Evolutionary conservation across 768 basidiomycete genomes (phyloP), one percentile per base, ranked within the genome.

Genomic region (Lactarius akahatsu): DNA sequence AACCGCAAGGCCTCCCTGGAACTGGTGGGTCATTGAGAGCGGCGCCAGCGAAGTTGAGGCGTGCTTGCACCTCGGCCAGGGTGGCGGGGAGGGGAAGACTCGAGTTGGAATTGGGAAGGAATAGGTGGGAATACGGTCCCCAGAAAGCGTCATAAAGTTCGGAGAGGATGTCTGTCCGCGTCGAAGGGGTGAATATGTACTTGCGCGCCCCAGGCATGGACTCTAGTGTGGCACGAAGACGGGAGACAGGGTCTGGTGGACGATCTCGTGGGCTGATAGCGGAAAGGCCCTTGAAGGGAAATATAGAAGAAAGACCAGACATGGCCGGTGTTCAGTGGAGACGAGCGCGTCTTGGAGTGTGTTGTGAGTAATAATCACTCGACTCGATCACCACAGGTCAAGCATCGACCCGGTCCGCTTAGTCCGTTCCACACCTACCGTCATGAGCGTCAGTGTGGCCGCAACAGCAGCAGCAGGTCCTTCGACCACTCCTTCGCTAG

Each of bases 71-170:
- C 62, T 91, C 88, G 69, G 87, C 86, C 20, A 94, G 80, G 4
- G 88, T 82, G 52, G 82, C 77, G 68, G 88, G 84, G 68, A 85
- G 74, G 2, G 90, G 87, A 20, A 90, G 78, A 70, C 84, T 85
- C 0, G 82, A 79, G 69, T 85, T 85, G 5, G 85, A 85, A 59
- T 82, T 81, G 0, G 89, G 88, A 4, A 93, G 80, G 76, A 94
- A 94, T 57, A 89, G 79, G 66, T 88, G 83, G 3, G 85, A 80
- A 69, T 91, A 87, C 3, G 83, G 81, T 1, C 91, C 92, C 88
- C 91, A 92, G 78, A 94, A 90, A 4, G 91, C 84, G 65, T 85
- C 84, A 73, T 93, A 94, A 1, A 94, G 82, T 71, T 90, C 91
- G 30, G 85, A 82, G n/a, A 94, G 81, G 32, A 93, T 89, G 75